These are phyloP conservation scores for Gymnopus androsaceus DNA, from an alignment of 1,284 basidiomycete genomes.

Conservation along the genomic window DNA sequence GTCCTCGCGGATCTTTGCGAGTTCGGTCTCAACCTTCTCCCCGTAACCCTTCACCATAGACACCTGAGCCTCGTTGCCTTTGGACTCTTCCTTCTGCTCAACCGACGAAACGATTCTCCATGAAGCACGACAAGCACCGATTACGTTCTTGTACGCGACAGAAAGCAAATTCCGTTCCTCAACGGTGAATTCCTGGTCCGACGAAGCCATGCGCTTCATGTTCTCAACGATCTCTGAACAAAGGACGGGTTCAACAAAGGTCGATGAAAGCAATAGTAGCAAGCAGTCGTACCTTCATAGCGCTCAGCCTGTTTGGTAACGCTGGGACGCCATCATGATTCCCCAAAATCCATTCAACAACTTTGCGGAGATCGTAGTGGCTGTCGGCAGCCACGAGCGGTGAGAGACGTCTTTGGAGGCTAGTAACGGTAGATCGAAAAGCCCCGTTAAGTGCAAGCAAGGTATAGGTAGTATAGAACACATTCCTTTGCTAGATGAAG, in stretches of 20 bases:
- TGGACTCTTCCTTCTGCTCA: constrained; percentile 99
- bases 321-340: constrained; percentile 93
- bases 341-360: constrained; percentile 88
- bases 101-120: constrained; percentile 99
- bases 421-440: too few relatives aligned
- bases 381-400: too few relatives aligned
- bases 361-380: constrained; percentile 88
- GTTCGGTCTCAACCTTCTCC: constrained; percentile 97
- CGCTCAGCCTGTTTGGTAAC: constrained; percentile 99
- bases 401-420: too few relatives aligned
- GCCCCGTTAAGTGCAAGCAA: too few relatives aligned
- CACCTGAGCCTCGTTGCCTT: constrained; percentile 98
- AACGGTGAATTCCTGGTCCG: constrained; percentile 97
- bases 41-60: constrained; percentile 99
- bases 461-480: background rate
- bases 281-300: constrained; percentile 81
- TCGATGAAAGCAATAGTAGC: constrained; percentile 14
- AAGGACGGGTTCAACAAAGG: constrained; percentile 20
- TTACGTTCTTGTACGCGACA: constrained; percentile 99
- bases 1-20: constrained; percentile 99
- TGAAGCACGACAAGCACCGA: constrained; percentile 97
- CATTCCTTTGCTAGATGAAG: background rate
- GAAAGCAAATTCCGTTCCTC: constrained; percentile 99
- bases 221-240: constrained; percentile 94
- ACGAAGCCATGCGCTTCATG: constrained; percentile 97